phyloP scores from a whole-genome alignment of 805 yeast species.

The Kodamaea leandrae region DNA sequence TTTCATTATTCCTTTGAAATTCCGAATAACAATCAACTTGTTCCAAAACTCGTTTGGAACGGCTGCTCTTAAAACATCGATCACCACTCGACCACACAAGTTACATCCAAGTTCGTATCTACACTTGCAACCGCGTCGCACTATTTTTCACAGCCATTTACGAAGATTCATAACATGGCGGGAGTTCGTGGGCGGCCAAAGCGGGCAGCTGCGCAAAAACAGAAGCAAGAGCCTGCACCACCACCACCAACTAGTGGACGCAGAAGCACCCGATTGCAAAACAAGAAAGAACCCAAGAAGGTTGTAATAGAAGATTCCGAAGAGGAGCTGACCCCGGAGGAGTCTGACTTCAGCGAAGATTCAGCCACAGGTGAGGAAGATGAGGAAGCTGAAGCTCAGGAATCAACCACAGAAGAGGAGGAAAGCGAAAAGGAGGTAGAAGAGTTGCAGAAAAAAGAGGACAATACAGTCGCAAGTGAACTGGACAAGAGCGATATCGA shows the following conservation, averaged over 20 bases:
- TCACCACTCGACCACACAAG: no score
- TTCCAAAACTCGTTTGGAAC: no score
- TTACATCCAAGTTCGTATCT: no score
- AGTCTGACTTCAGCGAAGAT: not conserved
- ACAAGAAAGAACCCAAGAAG: not conserved
- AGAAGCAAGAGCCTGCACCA: not conserved
- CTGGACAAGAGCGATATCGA: conserved; percentile 3
- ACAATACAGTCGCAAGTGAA: not conserved
- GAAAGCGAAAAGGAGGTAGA: conserved; percentile 5
- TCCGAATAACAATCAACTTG: conserved; percentile 2
- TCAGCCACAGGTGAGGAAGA: not conserved
- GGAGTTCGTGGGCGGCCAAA: conserved; percentile 7
- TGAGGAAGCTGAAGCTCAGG: not conserved
- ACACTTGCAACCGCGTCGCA: not conserved
- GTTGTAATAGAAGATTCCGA: not conserved
- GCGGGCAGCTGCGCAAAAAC: conserved; percentile 8
- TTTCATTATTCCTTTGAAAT: not conserved
- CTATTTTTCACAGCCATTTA: not conserved
- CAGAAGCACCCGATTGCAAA: not conserved
- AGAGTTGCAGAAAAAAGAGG: not conserved
- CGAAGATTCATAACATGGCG: conserved; percentile 1
- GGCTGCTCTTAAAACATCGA: no score
- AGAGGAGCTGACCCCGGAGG: not conserved
- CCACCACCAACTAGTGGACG: not conserved
- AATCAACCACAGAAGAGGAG: not conserved